A percentile compares a stretch with the other conserved stretches of the same genome.
Conservation (phyloP, 2,329 filamentous ascomycete genomes). For the Hirsutella minnesotensis region DNA sequence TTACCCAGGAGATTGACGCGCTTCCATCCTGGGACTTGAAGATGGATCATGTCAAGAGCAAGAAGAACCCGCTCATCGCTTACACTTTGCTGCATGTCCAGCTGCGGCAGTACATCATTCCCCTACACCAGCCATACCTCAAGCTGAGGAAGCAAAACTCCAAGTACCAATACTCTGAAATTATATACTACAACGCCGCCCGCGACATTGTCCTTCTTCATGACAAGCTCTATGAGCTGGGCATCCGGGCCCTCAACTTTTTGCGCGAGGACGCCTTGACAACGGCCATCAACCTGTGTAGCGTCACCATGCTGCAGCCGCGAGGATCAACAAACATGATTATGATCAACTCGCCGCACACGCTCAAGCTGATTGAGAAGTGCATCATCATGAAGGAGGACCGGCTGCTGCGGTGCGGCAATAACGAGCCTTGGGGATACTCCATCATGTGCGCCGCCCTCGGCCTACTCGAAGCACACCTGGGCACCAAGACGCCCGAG, state of each 20-base stretch:
- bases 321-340: constrained; percentile 48
- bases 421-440: constrained; percentile 54
- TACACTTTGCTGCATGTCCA: constrained; percentile 50
- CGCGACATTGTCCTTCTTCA: constrained; percentile 51
- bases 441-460: constrained; percentile 50
- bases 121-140: constrained; percentile 48
- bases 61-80: constrained; percentile 44
- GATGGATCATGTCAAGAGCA: constrained; percentile 21
- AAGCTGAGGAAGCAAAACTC: constrained; percentile 47
- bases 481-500: constrained; percentile 44
- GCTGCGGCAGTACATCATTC: constrained; percentile 49
- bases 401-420: constrained; percentile 46
- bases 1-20: constrained; percentile 48
- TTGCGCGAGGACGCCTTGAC: constrained; percentile 48
- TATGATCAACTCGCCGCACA: constrained; percentile 49
- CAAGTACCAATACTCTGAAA: constrained; percentile 51
- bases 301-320: constrained; percentile 48
- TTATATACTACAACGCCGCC: constrained; percentile 51
- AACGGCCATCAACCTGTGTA: constrained; percentile 48
- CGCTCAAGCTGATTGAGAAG: constrained; percentile 48
- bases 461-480: constrained; percentile 46
- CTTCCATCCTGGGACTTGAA: constrained; percentile 42
- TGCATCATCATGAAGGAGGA: constrained; percentile 51
- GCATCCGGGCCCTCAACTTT: constrained; percentile 47
- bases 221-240: constrained; percentile 47